Base-by-base conservation (phyloP, 768 basidiomycete species). In the Mycena alexandri region DNA sequence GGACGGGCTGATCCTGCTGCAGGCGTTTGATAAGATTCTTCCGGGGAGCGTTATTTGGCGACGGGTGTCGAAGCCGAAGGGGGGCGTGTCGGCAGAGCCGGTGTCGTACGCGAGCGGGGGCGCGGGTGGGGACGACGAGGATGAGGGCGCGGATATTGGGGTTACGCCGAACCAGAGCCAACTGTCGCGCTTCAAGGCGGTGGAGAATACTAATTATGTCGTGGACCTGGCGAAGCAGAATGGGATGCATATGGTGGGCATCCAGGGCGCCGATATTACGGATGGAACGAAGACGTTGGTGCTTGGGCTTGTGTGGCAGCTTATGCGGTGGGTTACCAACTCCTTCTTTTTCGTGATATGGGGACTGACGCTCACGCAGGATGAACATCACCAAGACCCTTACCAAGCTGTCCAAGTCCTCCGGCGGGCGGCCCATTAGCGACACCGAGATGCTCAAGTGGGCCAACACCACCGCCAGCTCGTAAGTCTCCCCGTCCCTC, bases 151-250 rank as follows among this genome's bases (percentile, higher is more conserved):
- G 64, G 93, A 93, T 75, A 90, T 92, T 44, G 93, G 93, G 22
- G 90, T 94, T 44, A 92, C 90, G 12, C 92, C 92, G 5, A 93
- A 91, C 76, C 93, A 91, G 83, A 89, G 90, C 72, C 90, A 89
- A 46, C 84, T 99, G 21, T 96, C 96, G 44, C 86, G 95, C 59
- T 99, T 99, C 87, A 99, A 99, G 84, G 91, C 91, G 36, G 95
- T 99, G 29, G 98, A 99, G 82, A 99, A 99, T 80, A 98, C 95
- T 48, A 99, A 99, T 79, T 99, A 99, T 74, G 90, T 83, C 10
- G 92, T 99, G 47, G 98, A 99, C 50, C 90, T 99, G 17, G 96
- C 89, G 4, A 94, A 91, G 78, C 91, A 94, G 78, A 96, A 93
- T 74, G 90, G 92, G 50, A 93, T 99, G 93, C 94, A 93, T 76